A percentile compares a stretch with the other conserved stretches of the same genome.
These are phyloP conservation scores for Echeveria elegans DNA, from an alignment of 164 flowering plant genomes.

Conservation along the genomic window DNA sequence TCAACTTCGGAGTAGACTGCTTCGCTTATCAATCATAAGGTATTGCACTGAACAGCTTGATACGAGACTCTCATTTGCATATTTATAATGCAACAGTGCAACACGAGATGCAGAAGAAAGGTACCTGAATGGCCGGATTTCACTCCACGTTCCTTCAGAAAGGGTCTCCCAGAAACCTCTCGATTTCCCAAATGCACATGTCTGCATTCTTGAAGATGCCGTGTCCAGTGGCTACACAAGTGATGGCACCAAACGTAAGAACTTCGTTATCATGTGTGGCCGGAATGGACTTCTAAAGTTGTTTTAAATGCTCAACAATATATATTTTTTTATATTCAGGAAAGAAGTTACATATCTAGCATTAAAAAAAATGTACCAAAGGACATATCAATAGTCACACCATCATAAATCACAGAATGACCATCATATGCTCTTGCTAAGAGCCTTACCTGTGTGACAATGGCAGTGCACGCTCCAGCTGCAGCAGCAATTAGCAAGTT, in stretches of 20 bases:
- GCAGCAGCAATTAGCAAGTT: constrained; percentile 45
- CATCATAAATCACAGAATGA: too few relatives aligned
- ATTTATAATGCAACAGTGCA: background rate
- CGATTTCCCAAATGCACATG: constrained; percentile 42
- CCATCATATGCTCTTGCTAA: background rate
- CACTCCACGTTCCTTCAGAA: constrained; percentile 29
- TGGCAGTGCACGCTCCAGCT: constrained; percentile 47
- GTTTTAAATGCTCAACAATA: too few relatives aligned
- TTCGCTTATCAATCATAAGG: background rate
- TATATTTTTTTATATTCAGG: background rate
- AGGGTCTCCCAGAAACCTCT: constrained; percentile 34
- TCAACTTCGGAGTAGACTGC: too few relatives aligned
- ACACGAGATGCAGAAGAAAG: background rate
- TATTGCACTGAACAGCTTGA: background rate
- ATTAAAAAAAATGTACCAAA: too few relatives aligned
- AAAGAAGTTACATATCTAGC: too few relatives aligned
- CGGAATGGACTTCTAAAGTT: too few relatives aligned
- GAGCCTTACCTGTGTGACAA: constrained; percentile 29
- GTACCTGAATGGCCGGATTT: constrained; percentile 46
- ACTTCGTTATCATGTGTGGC: background rate
- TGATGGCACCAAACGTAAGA: background rate
- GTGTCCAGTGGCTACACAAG: constrained; percentile 38
- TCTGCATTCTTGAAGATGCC: constrained; percentile 46
- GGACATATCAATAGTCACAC: too few relatives aligned
- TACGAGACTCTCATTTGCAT: too few relatives aligned